Conservation (phyloP, 2,329 filamentous ascomycete genomes). For the Botrytis squamosa region DNA sequence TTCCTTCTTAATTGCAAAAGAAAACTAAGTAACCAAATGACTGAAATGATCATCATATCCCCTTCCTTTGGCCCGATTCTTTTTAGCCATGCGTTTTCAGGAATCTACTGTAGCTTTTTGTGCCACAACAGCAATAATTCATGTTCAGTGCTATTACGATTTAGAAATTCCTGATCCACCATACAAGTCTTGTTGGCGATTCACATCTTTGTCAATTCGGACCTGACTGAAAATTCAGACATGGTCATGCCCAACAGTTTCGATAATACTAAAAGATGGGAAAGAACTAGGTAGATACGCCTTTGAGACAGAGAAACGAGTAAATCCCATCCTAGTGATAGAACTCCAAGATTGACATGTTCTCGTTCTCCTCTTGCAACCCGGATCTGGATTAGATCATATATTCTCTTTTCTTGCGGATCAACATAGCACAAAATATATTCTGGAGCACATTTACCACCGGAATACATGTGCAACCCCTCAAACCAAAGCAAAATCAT, state of each 20-base stretch:
- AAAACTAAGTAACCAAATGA: background rate
- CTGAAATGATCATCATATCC: background rate
- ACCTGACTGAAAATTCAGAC: background rate
- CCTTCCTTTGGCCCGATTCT: background rate
- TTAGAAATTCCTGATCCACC: background rate
- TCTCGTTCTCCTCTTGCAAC: background rate
- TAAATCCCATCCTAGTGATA: background rate
- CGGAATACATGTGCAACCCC: background rate
- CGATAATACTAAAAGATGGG: background rate
- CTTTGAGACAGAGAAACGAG: background rate
- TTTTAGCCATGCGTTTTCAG: background rate
- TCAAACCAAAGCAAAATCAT: background rate
- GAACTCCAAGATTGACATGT: background rate
- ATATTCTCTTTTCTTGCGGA: background rate
- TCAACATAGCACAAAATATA: background rate
- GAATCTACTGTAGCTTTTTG: background rate
- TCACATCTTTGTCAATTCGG: background rate
- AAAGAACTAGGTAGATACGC: background rate
- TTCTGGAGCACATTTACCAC: background rate
- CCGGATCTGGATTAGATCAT: background rate
- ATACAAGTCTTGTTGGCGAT: background rate
- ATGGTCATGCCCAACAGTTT: background rate
- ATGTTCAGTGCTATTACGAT: background rate
- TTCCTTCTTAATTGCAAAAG: background rate
- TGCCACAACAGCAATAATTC: background rate